phyloP scores from a whole-genome alignment of 2,329 filamentous ascomycete genomes.

The Zymoseptoria pseudotritici region DNA sequence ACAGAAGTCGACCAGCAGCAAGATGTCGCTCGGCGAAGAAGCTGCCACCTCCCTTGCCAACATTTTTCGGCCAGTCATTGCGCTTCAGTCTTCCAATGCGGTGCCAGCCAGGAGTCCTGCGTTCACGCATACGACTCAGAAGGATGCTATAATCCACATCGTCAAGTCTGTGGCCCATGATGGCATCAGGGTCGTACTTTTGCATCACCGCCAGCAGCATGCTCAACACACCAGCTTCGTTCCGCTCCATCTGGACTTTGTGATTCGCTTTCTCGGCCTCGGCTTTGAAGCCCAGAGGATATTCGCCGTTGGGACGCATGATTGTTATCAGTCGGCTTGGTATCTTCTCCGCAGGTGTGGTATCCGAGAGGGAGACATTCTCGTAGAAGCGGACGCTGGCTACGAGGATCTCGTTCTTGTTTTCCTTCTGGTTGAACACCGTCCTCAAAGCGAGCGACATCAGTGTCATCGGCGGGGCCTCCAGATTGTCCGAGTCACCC shows the following conservation, averaged over 20 bases:
- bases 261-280: slow-evolving; percentile 68
- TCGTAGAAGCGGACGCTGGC: slow-evolving; percentile 91
- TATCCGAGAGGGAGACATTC: slow-evolving; percentile 78
- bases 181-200: slow-evolving; percentile 81
- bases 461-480: slow-evolving; percentile 81
- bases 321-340: slow-evolving; percentile 87
- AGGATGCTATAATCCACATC: slow-evolving; percentile 93
- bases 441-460: slow-evolving; percentile 92
- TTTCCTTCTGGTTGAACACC: slow-evolving; percentile 79
- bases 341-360: slow-evolving; percentile 78
- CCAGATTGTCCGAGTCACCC: slow-evolving; percentile 70
- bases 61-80: slow-evolving; percentile 75
- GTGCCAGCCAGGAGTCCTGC: slow-evolving; percentile 91
- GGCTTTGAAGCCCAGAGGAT: slow-evolving; percentile 80
- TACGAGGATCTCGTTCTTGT: slow-evolving; percentile 91
- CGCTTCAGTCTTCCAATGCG: slow-evolving; percentile 81
- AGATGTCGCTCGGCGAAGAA: slow-evolving; percentile 91
- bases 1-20: slow-evolving; percentile 80
- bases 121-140: slow-evolving; percentile 76
- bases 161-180: slow-evolving; percentile 92
- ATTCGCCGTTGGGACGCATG: slow-evolving; percentile 72
- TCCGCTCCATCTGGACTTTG: slow-evolving; percentile 71
- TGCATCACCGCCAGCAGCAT: slow-evolving; percentile 87
- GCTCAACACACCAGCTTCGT: slow-evolving; percentile 74
- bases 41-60: slow-evolving; percentile 77